Percentiles rank a stretch among this genome's conserved stretches.
These are phyloP conservation scores for Boeremia exigua DNA, from an alignment of 2,329 filamentous ascomycete genomes.

Conservation along the genomic window DNA sequence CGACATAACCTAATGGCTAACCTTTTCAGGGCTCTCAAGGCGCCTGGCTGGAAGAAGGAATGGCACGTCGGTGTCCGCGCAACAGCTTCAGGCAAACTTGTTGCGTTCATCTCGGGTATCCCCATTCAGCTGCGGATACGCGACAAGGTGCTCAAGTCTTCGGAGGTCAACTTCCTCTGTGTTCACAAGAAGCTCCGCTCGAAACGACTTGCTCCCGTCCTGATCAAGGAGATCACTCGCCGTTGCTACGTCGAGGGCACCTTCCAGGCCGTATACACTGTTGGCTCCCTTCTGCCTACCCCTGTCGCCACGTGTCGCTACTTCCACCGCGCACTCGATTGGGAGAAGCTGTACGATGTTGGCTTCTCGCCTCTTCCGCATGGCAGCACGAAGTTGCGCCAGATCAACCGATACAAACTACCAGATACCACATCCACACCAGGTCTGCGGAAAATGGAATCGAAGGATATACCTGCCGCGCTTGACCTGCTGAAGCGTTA, in stretches of 20 bases:
- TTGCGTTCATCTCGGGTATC: conserved; percentile 95
- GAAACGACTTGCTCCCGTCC: conserved; percentile 88
- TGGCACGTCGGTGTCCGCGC: conserved; percentile 96
- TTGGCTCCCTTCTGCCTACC: conserved; percentile 86
- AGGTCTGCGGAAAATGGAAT: conserved; percentile 80
- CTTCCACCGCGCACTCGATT: conserved; percentile 92
- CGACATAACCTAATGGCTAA: conserved; percentile 9
- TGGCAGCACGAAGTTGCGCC: conserved; percentile 82
- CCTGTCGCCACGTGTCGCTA: conserved; percentile 94
- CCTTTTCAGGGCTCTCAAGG: conserved; percentile 78
- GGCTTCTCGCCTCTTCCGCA: conserved; percentile 89
- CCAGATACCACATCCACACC: conserved; percentile 74
- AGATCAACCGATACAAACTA: conserved; percentile 84
- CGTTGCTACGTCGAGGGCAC: conserved; percentile 85
- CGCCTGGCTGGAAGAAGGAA: conserved; percentile 89
- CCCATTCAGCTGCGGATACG: conserved; percentile 84
- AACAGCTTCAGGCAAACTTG: conserved; percentile 80
- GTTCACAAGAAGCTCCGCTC: conserved; percentile 97
- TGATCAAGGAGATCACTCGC: conserved; percentile 97
- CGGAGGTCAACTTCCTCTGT: conserved; percentile 97
- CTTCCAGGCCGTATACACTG: conserved; percentile 96
- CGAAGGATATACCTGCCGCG: conserved; percentile 78
- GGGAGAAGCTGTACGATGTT: conserved; percentile 93
- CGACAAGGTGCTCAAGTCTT: conserved; percentile 74
- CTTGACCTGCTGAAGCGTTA: conserved; percentile 78